phyloP scores from a whole-genome alignment of 2,329 filamentous ascomycete species.

The Biscogniauxia mediterranea region DNA sequence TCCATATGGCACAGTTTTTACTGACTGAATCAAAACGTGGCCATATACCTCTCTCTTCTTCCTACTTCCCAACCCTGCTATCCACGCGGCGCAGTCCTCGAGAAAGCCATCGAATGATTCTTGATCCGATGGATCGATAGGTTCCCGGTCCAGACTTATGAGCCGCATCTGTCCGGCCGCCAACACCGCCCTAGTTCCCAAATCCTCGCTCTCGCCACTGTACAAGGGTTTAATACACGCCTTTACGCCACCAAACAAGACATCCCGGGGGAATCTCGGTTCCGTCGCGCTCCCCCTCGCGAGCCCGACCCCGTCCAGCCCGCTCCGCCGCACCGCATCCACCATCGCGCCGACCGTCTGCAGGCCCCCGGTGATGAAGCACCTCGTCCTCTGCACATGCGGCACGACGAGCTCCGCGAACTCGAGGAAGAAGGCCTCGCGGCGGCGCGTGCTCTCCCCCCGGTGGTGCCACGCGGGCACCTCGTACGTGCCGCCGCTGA shows the following conservation, averaged over 20 bases:
- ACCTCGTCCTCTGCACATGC: constrained; percentile 41
- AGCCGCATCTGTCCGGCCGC: constrained; percentile 20
- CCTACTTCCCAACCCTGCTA: constrained; percentile 8
- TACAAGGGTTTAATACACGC: constrained; percentile 18
- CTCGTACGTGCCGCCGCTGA: constrained; percentile 62
- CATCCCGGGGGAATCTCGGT: constrained; percentile 13
- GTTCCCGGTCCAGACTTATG: constrained; percentile 16
- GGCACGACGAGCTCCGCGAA: constrained; percentile 51
- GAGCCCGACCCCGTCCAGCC: constrained; percentile 41
- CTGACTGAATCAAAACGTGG: constrained; percentile 16
- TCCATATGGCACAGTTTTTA: constrained; percentile 8
- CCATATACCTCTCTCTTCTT: constrained; percentile 16
- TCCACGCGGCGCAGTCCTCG: constrained; percentile 14
- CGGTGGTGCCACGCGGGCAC: constrained; percentile 43
- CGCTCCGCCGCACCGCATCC: constrained; percentile 41
- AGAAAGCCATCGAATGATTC: constrained; percentile 13
- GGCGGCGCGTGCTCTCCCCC: constrained; percentile 44
- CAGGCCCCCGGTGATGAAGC: constrained; percentile 62
- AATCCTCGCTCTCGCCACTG: constrained; percentile 12
- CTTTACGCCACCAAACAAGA: constrained; percentile 8
- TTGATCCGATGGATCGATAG: constrained; percentile 16
- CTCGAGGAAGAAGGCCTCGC: constrained; percentile 68
- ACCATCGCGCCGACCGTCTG: constrained; percentile 51
- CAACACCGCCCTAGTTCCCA: constrained; percentile 14
- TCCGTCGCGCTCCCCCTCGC: constrained; percentile 19